Percentiles rank a stretch among this genome's conserved stretches.
Evolutionary conservation across 2,329 filamentous ascomycete genomes (phyloP).

Genomic region (Fusarium fracticaudum): DNA sequence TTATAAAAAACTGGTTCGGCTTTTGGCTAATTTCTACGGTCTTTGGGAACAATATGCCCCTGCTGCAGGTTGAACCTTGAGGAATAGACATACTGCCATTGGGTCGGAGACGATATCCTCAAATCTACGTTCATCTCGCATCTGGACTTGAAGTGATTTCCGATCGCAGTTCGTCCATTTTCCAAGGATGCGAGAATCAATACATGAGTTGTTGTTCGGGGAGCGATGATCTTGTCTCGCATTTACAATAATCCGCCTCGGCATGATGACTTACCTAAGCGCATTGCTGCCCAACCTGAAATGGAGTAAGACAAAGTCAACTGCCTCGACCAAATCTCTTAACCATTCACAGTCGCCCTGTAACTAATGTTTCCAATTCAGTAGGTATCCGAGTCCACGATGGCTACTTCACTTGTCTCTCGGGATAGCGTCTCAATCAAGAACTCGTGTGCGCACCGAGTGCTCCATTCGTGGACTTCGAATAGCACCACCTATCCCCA

Average conservation of each 20-base stretch:
- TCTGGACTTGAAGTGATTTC: background rate
- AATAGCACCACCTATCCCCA: background rate
- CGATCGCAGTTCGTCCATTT: background rate
- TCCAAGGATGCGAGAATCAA: background rate
- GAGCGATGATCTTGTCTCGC: background rate
- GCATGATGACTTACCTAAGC: background rate
- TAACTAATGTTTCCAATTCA: too few species aligned
- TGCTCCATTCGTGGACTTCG: accelerated
- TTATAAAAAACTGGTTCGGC: too few species aligned
- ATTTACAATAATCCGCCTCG: background rate
- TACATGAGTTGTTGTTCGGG: too few species aligned
- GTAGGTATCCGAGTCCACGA: background rate
- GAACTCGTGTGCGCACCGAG: background rate
- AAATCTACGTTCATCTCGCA: background rate
- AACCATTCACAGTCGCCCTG: too few species aligned
- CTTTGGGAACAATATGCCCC: too few species aligned
- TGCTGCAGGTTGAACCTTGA: too few species aligned
- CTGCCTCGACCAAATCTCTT: too few species aligned
- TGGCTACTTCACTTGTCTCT: background rate
- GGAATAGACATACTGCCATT: too few species aligned
- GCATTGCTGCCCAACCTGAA: background rate
- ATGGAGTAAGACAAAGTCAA: too few species aligned
- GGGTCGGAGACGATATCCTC: too few species aligned
- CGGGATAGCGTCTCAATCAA: background rate
- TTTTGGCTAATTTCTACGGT: too few species aligned